Evolutionary conservation across 108 stramenopile species (phyloP).

Genomic region (Cyclotella cryptica): DNA sequence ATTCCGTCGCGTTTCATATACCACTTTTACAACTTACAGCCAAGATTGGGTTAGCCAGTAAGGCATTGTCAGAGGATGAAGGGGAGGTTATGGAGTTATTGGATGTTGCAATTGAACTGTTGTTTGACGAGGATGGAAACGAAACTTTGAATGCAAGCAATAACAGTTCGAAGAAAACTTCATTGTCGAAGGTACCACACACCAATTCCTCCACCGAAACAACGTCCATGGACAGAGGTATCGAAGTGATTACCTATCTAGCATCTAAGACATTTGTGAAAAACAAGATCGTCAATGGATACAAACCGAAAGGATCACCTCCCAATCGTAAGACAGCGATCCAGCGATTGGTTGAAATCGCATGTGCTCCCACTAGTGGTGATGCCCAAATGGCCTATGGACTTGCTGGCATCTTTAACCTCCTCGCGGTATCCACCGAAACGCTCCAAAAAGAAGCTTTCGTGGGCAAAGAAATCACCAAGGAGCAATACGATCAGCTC

Average conservation of each 20-base stretch:
- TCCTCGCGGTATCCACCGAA: slow-evolving; percentile 85
- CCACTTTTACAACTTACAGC: slow-evolving; percentile 26
- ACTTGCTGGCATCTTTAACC: slow-evolving; percentile 85
- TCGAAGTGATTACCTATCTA: slow-evolving; percentile 93
- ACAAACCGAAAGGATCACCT: slow-evolving; percentile 44
- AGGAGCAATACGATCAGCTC: slow-evolving; percentile 97
- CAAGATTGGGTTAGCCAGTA: slow-evolving; percentile 84
- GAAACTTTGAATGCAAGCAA: slow-evolving; percentile 20
- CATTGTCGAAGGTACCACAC: not conserved
- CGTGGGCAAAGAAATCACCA: slow-evolving; percentile 91
- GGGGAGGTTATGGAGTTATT: slow-evolving; percentile 78
- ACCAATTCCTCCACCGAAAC: slow-evolving; percentile 24
- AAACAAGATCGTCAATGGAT: slow-evolving; percentile 91
- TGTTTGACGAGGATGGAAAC: slow-evolving; percentile 64
- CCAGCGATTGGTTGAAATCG: slow-evolving; percentile 79
- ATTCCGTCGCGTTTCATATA: no score
- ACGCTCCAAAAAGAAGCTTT: slow-evolving; percentile 90
- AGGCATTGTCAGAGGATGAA: slow-evolving; percentile 64
- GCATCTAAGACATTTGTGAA: slow-evolving; percentile 88
- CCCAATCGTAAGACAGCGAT: slow-evolving; percentile 59
- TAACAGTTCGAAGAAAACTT: not conserved
- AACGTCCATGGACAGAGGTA: slow-evolving; percentile 86
- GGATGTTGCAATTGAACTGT: slow-evolving; percentile 78
- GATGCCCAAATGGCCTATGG: slow-evolving; percentile 82
- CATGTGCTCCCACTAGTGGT: slow-evolving; percentile 64